These are phyloP conservation scores for Ogataea pignaliae DNA, from an alignment of 805 yeast species.

Conservation along the genomic window DNA sequence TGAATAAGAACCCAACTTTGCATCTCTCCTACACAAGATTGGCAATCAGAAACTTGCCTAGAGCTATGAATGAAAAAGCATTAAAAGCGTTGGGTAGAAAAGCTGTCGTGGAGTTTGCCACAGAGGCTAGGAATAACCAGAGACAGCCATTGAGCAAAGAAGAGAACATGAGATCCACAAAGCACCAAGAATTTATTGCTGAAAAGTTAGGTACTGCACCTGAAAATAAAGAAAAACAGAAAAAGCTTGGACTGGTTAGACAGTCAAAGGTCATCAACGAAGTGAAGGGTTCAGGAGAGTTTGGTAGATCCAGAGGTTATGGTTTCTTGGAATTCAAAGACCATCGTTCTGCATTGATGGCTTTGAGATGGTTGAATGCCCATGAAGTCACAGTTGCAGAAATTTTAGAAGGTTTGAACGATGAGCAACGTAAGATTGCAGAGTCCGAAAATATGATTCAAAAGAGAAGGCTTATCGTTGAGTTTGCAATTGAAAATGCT, in stretches of 20 bases:
- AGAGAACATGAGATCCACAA: slow-evolving; percentile 76
- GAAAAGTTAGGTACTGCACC: slow-evolving; percentile 34
- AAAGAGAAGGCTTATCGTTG: slow-evolving; percentile 80
- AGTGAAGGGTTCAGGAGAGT: slow-evolving; percentile 80
- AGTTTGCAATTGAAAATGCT: slow-evolving; percentile 94
- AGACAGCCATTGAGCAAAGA: slow-evolving; percentile 89
- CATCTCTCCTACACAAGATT: slow-evolving; percentile 93
- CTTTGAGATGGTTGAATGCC: slow-evolving; percentile 93
- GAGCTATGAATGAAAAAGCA: slow-evolving; percentile 84
- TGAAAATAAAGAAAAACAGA: slow-evolving; percentile 51
- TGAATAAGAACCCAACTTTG: slow-evolving; percentile 83
- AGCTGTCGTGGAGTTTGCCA: slow-evolving; percentile 92
- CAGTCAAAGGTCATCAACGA: slow-evolving; percentile 94
- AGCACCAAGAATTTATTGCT: slow-evolving; percentile 43
- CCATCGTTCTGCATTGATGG: slow-evolving; percentile 92
- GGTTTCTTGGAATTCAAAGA: slow-evolving; percentile 93
- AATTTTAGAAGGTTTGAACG: slow-evolving; percentile 62
- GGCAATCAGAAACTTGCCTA: slow-evolving; percentile 90
- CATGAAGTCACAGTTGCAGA: slow-evolving; percentile 76
- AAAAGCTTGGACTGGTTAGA: slow-evolving; percentile 83
- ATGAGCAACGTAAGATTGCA: slow-evolving; percentile 58
- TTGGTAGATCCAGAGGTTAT: slow-evolving; percentile 93
- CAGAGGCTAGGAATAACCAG: slow-evolving; percentile 66
- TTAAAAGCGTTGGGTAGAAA: slow-evolving; percentile 90
- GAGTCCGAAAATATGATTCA: slow-evolving; percentile 45